Conservation (phyloP, 2,329 filamentous ascomycete genomes). For the Diplodia mutila region DNA sequence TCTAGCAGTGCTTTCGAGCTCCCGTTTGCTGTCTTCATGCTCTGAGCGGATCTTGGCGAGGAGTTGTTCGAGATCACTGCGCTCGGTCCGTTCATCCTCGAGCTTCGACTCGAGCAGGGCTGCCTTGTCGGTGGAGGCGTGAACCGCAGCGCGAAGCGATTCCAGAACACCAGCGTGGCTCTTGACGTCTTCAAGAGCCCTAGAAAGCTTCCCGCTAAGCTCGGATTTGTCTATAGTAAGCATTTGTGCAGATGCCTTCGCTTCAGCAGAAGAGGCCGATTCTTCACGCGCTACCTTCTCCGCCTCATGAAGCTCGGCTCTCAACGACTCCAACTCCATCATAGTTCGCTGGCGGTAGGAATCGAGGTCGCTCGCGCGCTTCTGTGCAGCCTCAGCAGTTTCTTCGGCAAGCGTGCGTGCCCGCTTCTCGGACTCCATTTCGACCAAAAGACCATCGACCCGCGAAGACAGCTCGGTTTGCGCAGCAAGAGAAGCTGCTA, state of each 20-base stretch:
- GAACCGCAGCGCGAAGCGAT: conserved; percentile 76
- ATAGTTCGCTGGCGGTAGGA: conserved; percentile 80
- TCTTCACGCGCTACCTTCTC: conserved; percentile 82
- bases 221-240: conserved; percentile 87
- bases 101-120: conserved; percentile 77
- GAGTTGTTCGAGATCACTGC: conserved; percentile 76
- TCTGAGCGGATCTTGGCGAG: conserved; percentile 77
- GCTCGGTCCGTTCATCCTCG: conserved; percentile 76
- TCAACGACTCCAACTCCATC: conserved; percentile 81
- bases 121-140: conserved; percentile 77
- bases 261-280: conserved; percentile 75
- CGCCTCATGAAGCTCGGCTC: conserved; percentile 79
- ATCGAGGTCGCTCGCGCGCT: conserved; percentile 82
- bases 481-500: conserved; percentile 77
- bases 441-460: conserved; percentile 68
- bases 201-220: conserved; percentile 68
- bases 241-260: conserved; percentile 72
- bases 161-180: conserved; percentile 73
- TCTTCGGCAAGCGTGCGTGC: conserved; percentile 87
- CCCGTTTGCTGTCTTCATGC: conserved; percentile 77
- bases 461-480: conserved; percentile 82
- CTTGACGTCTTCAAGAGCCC: conserved; percentile 67
- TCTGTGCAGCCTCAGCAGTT: conserved; percentile 78
- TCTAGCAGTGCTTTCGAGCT: conserved; percentile 74
- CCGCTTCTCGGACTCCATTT: conserved; percentile 79